Evolutionary conservation across 1,284 basidiomycete species (phyloP), one percentile per base, ranked within the genome.

Genomic region (Irpex lacteus): DNA sequence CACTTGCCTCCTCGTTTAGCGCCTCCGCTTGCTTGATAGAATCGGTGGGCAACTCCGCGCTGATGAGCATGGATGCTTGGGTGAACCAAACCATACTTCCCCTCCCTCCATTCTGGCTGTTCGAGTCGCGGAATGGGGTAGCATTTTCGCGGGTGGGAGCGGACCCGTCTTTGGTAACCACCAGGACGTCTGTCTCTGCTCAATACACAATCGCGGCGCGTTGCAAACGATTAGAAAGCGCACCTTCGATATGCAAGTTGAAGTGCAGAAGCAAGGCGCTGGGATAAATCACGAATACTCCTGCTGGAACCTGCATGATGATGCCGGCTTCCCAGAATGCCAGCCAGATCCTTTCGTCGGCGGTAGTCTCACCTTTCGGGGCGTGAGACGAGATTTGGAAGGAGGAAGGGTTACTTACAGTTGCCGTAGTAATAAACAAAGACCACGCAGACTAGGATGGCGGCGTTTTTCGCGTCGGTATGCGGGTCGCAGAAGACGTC

Each of bases 261-360:
- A 64, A 64, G 21, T 64, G 63, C 18, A 58, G 47, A 19, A 64
- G 36, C 5, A 64, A 34, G 4, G 63, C 54, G 4, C 54, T 61
- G 15, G 63, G 63, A 55, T 50, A 64, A 47, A 64, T 36, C 3
- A 64, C 40, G 13, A 60, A n/a, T n/a, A 61, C 53, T 11, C 63
- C 63, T 5, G 60, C 40, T 4, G 63, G 63, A 21, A 64, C 37
- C 44, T 64, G 18, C 5, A 64, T 58, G 49, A 64, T 61, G 21
- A 64, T 26, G 11, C 54, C 34, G 9, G 63, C 54, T 19, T 64
- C 60, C 63, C 60, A 64, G 11, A 64, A 26, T 1, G 61, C 63
- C 7, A 64, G 55, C 54, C 60, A 64, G 6, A 57, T 60, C 15
- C 50, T 44, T 5, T 44, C 40, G n/a, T 44, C 44, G 18, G 44